Base-by-base conservation (phyloP, 1,284 basidiomycete genomes). In the Cutaneotrichosporon sp. region DNA sequence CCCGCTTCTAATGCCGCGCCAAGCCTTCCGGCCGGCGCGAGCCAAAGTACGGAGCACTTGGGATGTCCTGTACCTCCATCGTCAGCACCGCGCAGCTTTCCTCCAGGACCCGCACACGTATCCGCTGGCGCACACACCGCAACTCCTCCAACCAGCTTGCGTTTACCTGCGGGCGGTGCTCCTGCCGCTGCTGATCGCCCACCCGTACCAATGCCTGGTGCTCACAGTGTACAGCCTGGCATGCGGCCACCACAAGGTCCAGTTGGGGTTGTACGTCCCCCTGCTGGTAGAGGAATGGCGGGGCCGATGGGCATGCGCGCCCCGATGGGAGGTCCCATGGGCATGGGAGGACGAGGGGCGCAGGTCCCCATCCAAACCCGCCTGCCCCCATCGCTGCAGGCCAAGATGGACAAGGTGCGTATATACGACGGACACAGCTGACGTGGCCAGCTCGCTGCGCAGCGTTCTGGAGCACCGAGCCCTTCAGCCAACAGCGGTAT, bases 371-470 rank as follows among this genome's bases (percentile, higher is more conserved):
- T 77, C 72, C 76, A 73, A 51, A 76, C 70, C 22, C 72, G 75
- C 47, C 71, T 96, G 67, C 94, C 95, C 0, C 92, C 94, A 0
- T 87, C 88, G 60, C 84, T 98, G 61, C 92, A 94, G 76, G 91
- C 91, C 65, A 97, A 95, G 83, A 90, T 97, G 87, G 90, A 90
- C 60, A 91, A 71, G 70, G 76, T 77, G 62, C 61, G 51, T 31
- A 10, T 34, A 34, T n/a, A 8, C 13, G 16, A 5, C 18, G n/a
- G 31, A 8, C 21, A 13, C 66, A 22, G 47, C 68, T 26, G 62
- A 56, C 58, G 16, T 16, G 3, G 6, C 16, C 61, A 64, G 69
- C 59, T 64, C 42, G 61, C 60, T 7, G 63, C 66, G 32, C 63
- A 70, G 34, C 65, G 69, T 9, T 56, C 58, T 32, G 56, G 61